phyloP scores from a whole-genome alignment of 2,329 filamentous ascomycete species.

The Pseudopyrenochaeta lycopersici region DNA sequence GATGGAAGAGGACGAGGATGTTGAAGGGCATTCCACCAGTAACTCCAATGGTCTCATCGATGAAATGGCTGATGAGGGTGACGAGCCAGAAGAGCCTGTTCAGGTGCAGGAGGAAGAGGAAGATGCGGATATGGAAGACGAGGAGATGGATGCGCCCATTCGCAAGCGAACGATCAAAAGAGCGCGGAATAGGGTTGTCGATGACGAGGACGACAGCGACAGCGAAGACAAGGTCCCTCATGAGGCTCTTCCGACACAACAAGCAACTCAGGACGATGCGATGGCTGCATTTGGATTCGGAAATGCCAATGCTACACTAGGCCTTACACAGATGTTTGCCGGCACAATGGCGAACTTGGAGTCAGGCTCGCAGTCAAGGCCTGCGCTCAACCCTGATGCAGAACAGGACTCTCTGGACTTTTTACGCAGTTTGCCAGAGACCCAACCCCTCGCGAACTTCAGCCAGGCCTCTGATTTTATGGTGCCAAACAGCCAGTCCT shows the following conservation, averaged over 20 bases:
- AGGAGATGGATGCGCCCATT: slow-evolving; percentile 54
- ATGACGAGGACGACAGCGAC: slow-evolving; percentile 64
- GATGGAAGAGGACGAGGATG: slow-evolving; percentile 30
- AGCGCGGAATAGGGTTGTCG: slow-evolving; percentile 65
- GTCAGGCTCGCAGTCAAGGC: slow-evolving; percentile 45
- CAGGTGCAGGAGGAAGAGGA: slow-evolving; percentile 28
- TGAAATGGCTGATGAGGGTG: slow-evolving; percentile 53
- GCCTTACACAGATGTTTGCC: slow-evolving; percentile 89
- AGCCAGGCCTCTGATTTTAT: slow-evolving; percentile 69
- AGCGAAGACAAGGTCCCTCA: slow-evolving; percentile 29
- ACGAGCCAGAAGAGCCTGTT: slow-evolving; percentile 33
- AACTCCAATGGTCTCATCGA: slow-evolving; percentile 48
- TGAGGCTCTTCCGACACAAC: slow-evolving; percentile 29
- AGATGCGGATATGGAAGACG: slow-evolving; percentile 56
- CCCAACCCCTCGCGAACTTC: slow-evolving; percentile 63
- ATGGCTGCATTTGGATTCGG: slow-evolving; percentile 53
- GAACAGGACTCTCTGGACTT: slow-evolving; percentile 62
- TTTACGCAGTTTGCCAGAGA: slow-evolving; percentile 61
- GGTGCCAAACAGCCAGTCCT: slow-evolving; percentile 65
- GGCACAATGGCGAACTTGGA: slow-evolving; percentile 80
- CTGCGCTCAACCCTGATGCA: slow-evolving; percentile 37
- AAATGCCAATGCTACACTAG: slow-evolving; percentile 60
- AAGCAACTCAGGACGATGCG: slow-evolving; percentile 37
- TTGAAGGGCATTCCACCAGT: slow-evolving; percentile 24
- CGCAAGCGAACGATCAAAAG: slow-evolving; percentile 62